Percentiles rank a stretch among this genome's conserved stretches.
These are phyloP conservation scores for Fusarium sp. DNA, from an alignment of 2,329 filamentous ascomycete species.

Conservation along the genomic window DNA sequence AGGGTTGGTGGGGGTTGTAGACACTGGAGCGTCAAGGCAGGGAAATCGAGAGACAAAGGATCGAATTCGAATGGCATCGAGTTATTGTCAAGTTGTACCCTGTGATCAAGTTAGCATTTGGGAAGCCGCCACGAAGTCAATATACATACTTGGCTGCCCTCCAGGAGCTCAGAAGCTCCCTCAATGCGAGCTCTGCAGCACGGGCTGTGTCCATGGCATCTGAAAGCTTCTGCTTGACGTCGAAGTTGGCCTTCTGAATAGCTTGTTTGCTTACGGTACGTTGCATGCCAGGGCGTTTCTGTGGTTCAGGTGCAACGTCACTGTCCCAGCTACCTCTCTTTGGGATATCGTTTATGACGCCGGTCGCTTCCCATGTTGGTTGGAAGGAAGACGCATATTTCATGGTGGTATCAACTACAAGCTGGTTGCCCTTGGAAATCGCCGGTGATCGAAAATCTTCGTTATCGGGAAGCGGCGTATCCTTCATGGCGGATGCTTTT, in stretches of 20 bases:
- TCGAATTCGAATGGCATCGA: slow-evolving; percentile 82
- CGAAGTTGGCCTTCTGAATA: slow-evolving; percentile 72
- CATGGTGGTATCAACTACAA: slow-evolving; percentile 61
- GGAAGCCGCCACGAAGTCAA: not conserved
- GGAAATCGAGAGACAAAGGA: slow-evolving; percentile 86
- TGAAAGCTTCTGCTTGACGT: slow-evolving; percentile 71
- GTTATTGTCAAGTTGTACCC: slow-evolving; percentile 67
- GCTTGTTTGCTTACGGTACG: slow-evolving; percentile 64
- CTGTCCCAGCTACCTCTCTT: slow-evolving; percentile 53
- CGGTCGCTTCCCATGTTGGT: slow-evolving; percentile 80
- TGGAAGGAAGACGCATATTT: slow-evolving; percentile 67
- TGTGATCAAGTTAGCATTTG: slow-evolving; percentile 49
- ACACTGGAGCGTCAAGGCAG: slow-evolving; percentile 84
- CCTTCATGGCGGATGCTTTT: slow-evolving; percentile 57
- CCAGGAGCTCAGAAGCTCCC: slow-evolving; percentile 84
- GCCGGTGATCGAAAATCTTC: slow-evolving; percentile 55
- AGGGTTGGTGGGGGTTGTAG: slow-evolving; percentile 85
- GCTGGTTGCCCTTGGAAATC: slow-evolving; percentile 59
- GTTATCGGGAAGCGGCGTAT: slow-evolving; percentile 56
- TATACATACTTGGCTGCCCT: slow-evolving; percentile 81
- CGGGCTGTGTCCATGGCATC: slow-evolving; percentile 84
- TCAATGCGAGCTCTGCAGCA: slow-evolving; percentile 85
- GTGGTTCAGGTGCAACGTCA: slow-evolving; percentile 54
- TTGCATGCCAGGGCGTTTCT: slow-evolving; percentile 55
- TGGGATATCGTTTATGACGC: slow-evolving; percentile 81